Evolutionary conservation across 176 grass and related monocot genomes (phyloP).

Genomic region (Cenchrus fungigraminus): DNA sequence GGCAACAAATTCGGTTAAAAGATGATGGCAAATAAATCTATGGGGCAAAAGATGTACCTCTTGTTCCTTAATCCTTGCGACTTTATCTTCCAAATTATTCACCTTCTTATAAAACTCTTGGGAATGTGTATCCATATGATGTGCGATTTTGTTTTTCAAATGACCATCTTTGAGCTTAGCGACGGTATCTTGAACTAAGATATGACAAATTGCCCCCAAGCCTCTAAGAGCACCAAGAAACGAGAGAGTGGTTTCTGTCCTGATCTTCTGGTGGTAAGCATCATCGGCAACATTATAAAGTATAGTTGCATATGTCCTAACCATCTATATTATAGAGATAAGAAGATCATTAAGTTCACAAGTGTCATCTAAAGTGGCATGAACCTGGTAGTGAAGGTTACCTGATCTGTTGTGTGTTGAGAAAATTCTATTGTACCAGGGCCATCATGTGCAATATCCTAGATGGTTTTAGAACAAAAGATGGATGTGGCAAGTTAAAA

Average conservation of each 20-base stretch:
- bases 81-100: background rate
- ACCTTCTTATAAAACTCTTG: background rate
- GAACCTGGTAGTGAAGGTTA: constrained; percentile 3
- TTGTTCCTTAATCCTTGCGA: background rate
- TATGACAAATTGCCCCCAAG: constrained; percentile 15
- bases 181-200: constrained; percentile 18
- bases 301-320: constrained; percentile 10
- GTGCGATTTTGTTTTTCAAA: background rate
- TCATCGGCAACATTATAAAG: background rate
- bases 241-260: background rate
- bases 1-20: background rate
- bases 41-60: background rate
- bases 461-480: background rate
- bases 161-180: constrained; percentile 13
- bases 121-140: background rate
- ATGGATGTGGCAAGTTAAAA: background rate
- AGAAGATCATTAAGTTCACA: background rate
- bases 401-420: constrained; percentile 3
- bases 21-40: background rate
- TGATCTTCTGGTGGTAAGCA: background rate
- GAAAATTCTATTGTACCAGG: background rate
- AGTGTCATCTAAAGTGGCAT: background rate
- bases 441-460: background rate
- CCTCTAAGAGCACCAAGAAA: constrained; percentile 22
- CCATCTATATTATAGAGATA: constrained; percentile 13